Evolutionary conservation across 148 eudicot species (phyloP), one percentile per base, ranked within the genome.

Genomic region (Drosera capensis): DNA sequence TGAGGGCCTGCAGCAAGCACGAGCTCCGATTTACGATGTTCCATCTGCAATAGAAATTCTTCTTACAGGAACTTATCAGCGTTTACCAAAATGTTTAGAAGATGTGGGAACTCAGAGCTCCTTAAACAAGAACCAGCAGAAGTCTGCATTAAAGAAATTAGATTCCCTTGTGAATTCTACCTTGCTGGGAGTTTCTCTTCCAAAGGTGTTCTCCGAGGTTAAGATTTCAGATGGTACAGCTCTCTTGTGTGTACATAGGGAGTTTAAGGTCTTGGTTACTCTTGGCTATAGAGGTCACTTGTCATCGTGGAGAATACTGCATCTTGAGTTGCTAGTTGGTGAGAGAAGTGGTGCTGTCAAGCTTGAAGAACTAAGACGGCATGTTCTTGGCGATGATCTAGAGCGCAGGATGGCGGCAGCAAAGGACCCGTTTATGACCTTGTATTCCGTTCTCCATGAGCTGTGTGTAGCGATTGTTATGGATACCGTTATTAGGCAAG

Each of bases 361-460:
- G 70, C 72, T 90, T 42, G 94, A 85, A 63, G 93, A 75, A 65
- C 58, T 53, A 20, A 73, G 95, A 11, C 66, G 94, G 48, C 77
- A 72, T 70, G 80, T 61, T 52, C 71, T 90, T 47, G 99, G 99
- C 46, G 99, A 90, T 71, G 95, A 90, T 67, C 60, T 90, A 49
- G 99, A 90, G 59, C 82, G 99, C 36, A 75, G 99, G 71, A 90
- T 90, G 99, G 88, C 99, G 59, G 84, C 88, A 37, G 63, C 88
- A 9, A 95, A 75, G 45, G 75, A 71, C 48, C 93, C 99, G 14
- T 90, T 90, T 63, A 46, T 49, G 34, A 71, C 58, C 29, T 68
- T 90, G 47, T 90, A 90, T 56, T 70, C 95, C 23, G 78, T 90
- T 67, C 69, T 90, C 40, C 99, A 90, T 44, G 99, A 90, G 60